Base-by-base conservation (phyloP, 768 basidiomycete species). In the Pleurotus salmoneostramineus region DNA sequence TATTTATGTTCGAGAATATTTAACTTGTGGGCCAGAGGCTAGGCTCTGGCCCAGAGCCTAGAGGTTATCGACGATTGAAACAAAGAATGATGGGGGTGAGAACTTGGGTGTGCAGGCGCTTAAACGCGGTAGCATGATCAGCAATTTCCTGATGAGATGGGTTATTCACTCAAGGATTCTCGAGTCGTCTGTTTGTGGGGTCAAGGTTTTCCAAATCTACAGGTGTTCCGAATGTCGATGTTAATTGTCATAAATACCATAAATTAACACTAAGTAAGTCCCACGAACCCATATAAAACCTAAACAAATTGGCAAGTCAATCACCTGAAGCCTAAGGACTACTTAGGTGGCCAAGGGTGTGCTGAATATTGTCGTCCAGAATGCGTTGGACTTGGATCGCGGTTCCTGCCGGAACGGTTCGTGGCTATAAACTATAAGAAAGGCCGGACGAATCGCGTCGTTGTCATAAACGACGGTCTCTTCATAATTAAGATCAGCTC, bases 401-500 rank as follows among this genome's bases (percentile, higher is more conserved):
- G 57, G 50, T 54, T 62, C 56, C 33, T 61, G 57, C 31, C 54
- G 40, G 50, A 65, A 62, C 7, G 72, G 67, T 35, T 60, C 59
- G 34, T 75, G 68, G 14, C 81, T 83, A 62, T 87, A 88, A 15
- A 87, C 78, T n/a, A 88, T 68, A 57, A 88, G 72, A 68, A 80
- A 88, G 0, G 83, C 83, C 14, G 87, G 87, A 6, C 84, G 80
- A 62, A 87, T 81, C 32, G 86, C 85, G 61, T 87, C 84, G 63
- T 87, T 86, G 45, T 73, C 64, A 62, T 88, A 88, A 11, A 85
- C 84, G 6, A 87, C 84, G 3, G 83, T 87, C 67, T 88, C 87
- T 67, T 83, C 84, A 58, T 86, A 87, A 64, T 87, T 88, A 50
- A 88, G 69, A 64, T 85, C 83, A 40, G 69, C 71, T 1, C 87